Conservation (phyloP, 352 stramenopile genomes). For the Globisporangium paroecandrum region DNA sequence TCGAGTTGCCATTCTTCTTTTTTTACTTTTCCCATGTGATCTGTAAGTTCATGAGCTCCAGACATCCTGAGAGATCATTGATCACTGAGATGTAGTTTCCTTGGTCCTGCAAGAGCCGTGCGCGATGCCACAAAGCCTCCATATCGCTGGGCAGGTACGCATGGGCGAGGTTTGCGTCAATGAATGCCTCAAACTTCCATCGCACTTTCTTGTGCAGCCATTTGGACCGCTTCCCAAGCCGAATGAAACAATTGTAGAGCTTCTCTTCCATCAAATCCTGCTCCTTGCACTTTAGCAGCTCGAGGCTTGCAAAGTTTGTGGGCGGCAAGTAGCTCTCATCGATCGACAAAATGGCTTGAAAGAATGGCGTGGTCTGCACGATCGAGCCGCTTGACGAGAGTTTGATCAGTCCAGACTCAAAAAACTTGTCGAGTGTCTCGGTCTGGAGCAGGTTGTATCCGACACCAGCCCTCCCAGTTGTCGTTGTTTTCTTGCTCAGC, state of each 20-base stretch:
- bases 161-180: constrained; percentile 46
- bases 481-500: constrained; percentile 30
- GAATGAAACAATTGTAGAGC: constrained; percentile 38
- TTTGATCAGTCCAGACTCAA: constrained; percentile 45
- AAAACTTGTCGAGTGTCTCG: constrained; percentile 58
- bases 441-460: constrained; percentile 22
- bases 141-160: constrained; percentile 47
- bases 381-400: constrained; percentile 30
- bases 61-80: constrained; percentile 39
- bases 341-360: constrained; percentile 47
- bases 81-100: constrained; percentile 37
- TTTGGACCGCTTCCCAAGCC: constrained; percentile 40
- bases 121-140: constrained; percentile 50
- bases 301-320: constrained; percentile 50
- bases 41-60: constrained; percentile 33
- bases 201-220: constrained; percentile 40
- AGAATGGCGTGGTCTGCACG: constrained; percentile 38
- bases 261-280: constrained; percentile 52
- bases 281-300: constrained; percentile 62
- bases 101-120: constrained; percentile 32
- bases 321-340: constrained; percentile 47
- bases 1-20: constrained; percentile 21
- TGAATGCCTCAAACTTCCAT: constrained; percentile 54
- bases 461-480: background rate
- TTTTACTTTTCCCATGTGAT: constrained; percentile 36